Evolutionary conservation across 1,139 yeast genomes (phyloP).

Genomic region (Candida freyschussii): DNA sequence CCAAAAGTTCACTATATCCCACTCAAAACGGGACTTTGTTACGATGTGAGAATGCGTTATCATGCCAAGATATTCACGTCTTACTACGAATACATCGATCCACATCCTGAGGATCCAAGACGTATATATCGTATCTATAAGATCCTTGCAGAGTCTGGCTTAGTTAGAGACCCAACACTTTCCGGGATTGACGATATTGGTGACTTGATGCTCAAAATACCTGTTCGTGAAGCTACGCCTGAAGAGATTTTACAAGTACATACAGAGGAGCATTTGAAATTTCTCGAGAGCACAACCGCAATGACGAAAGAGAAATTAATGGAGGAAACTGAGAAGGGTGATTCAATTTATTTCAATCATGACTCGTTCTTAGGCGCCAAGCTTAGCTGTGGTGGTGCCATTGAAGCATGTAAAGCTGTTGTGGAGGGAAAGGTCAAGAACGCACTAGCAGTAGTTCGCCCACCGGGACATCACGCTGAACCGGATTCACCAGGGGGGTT

Average conservation of each 20-base stretch:
- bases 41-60: constrained; percentile 95
- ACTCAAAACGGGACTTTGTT: constrained; percentile 86
- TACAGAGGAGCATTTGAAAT: constrained; percentile 71
- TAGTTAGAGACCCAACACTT: constrained; percentile 74
- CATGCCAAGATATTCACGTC: constrained; percentile 93
- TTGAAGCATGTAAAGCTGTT: constrained; percentile 94
- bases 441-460: constrained; percentile 91
- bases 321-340: constrained; percentile 86
- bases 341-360: constrained; percentile 90
- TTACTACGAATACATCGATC: constrained; percentile 91
- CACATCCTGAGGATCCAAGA: constrained; percentile 98
- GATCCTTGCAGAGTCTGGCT: constrained; percentile 89
- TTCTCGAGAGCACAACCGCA: constrained; percentile 66
- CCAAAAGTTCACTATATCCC: constrained; percentile 50
- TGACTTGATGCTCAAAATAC: constrained; percentile 82
- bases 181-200: constrained; percentile 82
- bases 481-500: constrained; percentile 97
- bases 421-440: constrained; percentile 90
- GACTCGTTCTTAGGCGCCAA: constrained; percentile 87
- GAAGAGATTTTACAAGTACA: constrained; percentile 90
- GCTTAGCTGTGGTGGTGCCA: constrained; percentile 93
- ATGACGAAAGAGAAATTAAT: constrained; percentile 77
- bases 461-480: constrained; percentile 99
- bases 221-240: constrained; percentile 80
- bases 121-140: constrained; percentile 92